These are phyloP conservation scores for Ophiocordyceps unilateralis DNA, from an alignment of 2,329 filamentous ascomycete genomes.

Conservation along the genomic window DNA sequence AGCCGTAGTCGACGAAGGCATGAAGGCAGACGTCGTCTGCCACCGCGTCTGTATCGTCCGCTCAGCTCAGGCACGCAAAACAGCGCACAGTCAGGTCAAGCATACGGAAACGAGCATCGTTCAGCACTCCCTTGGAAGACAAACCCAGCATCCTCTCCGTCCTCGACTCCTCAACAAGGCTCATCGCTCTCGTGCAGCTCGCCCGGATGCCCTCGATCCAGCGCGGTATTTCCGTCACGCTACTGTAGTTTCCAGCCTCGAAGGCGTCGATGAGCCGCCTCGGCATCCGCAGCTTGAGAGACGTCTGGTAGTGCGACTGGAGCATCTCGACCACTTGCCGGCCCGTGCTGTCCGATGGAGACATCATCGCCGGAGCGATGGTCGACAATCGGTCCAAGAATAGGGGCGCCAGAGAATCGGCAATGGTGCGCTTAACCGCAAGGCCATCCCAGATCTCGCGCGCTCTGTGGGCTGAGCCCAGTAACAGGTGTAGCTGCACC, in stretches of 20 bases:
- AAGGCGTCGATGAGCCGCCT: conserved; percentile 27
- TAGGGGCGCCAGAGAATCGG: conserved; percentile 36
- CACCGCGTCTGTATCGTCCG: conserved; percentile 20
- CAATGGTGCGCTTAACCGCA: conserved; percentile 38
- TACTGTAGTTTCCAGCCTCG: conserved; percentile 30
- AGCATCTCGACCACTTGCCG: conserved; percentile 23
- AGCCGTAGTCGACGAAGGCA: conserved; percentile 32
- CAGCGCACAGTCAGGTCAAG: background rate
- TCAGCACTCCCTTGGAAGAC: conserved; percentile 21
- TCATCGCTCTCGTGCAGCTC: conserved; percentile 35
- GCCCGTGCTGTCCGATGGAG: conserved; percentile 14
- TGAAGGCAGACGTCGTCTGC: conserved; percentile 20
- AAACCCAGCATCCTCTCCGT: conserved; percentile 25
- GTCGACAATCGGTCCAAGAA: conserved; percentile 38
- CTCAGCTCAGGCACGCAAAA: background rate
- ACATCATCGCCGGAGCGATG: conserved; percentile 24
- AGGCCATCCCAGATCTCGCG: conserved; percentile 31
- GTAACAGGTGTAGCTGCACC: conserved; percentile 30
- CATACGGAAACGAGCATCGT: conserved; percentile 27
- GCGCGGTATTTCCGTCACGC: conserved; percentile 27
- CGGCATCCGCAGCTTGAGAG: conserved; percentile 28
- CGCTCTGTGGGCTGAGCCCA: conserved; percentile 31
- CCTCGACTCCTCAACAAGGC: conserved; percentile 32
- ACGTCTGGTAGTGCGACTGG: conserved; percentile 26
- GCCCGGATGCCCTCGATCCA: conserved; percentile 25